Conservation (phyloP, 805 yeast genomes). For the Blastobotrys mokoenaii region DNA sequence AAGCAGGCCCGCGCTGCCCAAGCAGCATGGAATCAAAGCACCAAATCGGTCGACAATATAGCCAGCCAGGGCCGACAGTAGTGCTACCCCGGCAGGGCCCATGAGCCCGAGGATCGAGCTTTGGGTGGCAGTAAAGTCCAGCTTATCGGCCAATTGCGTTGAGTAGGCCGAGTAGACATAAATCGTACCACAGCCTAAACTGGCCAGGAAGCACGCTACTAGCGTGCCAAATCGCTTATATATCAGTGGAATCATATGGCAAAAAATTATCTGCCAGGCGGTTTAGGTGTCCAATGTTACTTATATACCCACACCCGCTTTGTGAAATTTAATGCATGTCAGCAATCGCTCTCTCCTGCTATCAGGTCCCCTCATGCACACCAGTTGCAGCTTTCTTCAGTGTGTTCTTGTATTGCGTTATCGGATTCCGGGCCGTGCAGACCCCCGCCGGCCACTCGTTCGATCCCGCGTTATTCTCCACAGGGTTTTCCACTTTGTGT, state of each 20-base stretch:
- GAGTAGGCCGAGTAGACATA: conserved; percentile 64
- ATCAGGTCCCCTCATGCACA: neutral
- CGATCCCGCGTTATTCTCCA: too few relatives aligned
- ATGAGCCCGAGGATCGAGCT: conserved; percentile 51
- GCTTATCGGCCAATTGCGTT: conserved; percentile 54
- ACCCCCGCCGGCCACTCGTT: too few relatives aligned
- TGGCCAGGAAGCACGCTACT: conserved; percentile 12
- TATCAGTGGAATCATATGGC: neutral
- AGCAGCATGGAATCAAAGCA: conserved; percentile 32
- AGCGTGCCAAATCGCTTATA: conserved; percentile 7
- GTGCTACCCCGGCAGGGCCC: conserved; percentile 55
- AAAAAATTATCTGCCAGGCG: too few relatives aligned
- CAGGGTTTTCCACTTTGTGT: too few relatives aligned
- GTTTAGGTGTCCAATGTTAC: neutral
- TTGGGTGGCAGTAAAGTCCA: conserved; percentile 52
- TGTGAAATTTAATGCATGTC: neutral
- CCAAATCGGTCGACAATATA: conserved; percentile 18
- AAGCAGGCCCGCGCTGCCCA: conserved; percentile 44
- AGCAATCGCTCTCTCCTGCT: neutral
- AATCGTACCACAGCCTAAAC: conserved; percentile 46
- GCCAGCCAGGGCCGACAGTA: conserved; percentile 27
- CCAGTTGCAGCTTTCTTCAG: neutral
- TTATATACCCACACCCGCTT: too few relatives aligned
- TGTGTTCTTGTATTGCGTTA: neutral
- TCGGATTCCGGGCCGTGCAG: too few relatives aligned